Conservation (phyloP, 2,329 filamentous ascomycete species). For the Aspergillus luchuensis region DNA sequence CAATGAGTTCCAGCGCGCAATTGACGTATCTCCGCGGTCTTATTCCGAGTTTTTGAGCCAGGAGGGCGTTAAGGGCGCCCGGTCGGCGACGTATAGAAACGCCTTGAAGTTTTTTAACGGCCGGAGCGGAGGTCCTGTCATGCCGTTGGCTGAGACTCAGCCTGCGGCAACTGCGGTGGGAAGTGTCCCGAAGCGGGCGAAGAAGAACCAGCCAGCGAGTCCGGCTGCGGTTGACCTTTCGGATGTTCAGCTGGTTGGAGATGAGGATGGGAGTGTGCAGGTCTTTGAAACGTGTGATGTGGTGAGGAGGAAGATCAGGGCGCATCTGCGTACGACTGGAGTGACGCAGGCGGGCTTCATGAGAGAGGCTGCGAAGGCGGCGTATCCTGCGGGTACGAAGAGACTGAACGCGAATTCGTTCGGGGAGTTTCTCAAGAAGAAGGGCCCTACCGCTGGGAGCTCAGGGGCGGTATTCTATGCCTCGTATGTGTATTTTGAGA, state of each 20-base stretch:
- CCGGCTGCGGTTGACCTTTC: conserved; percentile 43
- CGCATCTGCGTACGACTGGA: conserved; percentile 50
- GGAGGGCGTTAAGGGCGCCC: conserved; percentile 29
- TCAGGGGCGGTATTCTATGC: conserved; percentile 56
- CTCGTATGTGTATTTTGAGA: conserved; percentile 63
- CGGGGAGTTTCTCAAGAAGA: conserved; percentile 54
- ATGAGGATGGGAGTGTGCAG: conserved; percentile 49
- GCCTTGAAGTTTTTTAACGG: conserved; percentile 52
- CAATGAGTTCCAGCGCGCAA: conserved; percentile 45
- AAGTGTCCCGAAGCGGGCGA: neutral
- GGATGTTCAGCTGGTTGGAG: conserved; percentile 49
- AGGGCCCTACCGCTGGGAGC: conserved; percentile 53
- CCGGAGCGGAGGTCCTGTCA: conserved; percentile 52
- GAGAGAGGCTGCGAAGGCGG: conserved; percentile 49
- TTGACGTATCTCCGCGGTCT: conserved; percentile 39
- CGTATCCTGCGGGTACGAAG: conserved; percentile 44
- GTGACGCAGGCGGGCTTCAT: conserved; percentile 57
- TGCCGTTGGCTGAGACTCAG: conserved; percentile 22
- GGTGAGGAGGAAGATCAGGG: conserved; percentile 59
- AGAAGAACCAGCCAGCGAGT: neutral
- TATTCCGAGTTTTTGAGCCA: conserved; percentile 54
- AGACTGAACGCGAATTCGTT: conserved; percentile 39
- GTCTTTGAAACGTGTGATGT: conserved; percentile 62
- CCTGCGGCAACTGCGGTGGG: neutral
- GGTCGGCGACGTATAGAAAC: conserved; percentile 30